Evolutionary conservation across 2,329 filamentous ascomycete species (phyloP).

Genomic region (Sclerotiophoma versabilis): DNA sequence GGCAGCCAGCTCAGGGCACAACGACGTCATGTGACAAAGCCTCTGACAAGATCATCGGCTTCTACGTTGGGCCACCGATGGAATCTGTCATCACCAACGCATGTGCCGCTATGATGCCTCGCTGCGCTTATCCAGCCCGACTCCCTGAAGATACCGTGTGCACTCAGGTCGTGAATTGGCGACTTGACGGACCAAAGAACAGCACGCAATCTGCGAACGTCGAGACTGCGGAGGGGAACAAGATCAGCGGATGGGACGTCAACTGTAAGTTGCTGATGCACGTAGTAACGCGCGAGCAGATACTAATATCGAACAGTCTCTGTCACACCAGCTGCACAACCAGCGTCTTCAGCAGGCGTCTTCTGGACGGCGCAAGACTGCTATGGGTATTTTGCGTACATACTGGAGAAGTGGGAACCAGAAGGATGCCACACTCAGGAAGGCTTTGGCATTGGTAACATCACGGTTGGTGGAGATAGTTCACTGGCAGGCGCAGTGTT

Average conservation of each 20-base stretch:
- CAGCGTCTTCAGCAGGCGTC: slow-evolving; percentile 21
- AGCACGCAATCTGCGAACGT: slow-evolving; percentile 30
- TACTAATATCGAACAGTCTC: slow-evolving; percentile 27
- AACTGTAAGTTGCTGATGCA: slow-evolving; percentile 24
- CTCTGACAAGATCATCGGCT: slow-evolving; percentile 30
- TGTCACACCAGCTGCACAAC: slow-evolving; percentile 31
- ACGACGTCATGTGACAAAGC: slow-evolving; percentile 26
- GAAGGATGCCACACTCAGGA: slow-evolving; percentile 28
- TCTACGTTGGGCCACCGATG: slow-evolving; percentile 29
- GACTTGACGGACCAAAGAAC: slow-evolving; percentile 24
- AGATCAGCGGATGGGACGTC: slow-evolving; percentile 27
- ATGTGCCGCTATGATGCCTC: slow-evolving; percentile 38
- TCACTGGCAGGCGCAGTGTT: slow-evolving; percentile 35
- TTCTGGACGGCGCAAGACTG: slow-evolving; percentile 37
- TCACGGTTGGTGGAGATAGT: slow-evolving; percentile 30
- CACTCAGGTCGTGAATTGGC: slow-evolving; percentile 25
- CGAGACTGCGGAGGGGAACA: slow-evolving; percentile 19
- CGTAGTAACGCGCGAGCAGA: background rate
- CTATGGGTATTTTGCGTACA: slow-evolving; percentile 37
- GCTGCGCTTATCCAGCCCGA: slow-evolving; percentile 33
- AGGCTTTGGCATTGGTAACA: slow-evolving; percentile 32
- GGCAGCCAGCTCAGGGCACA: slow-evolving; percentile 26
- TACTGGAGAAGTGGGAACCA: slow-evolving; percentile 27
- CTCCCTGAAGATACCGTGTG: slow-evolving; percentile 24
- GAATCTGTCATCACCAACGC: slow-evolving; percentile 32